Conservation (phyloP, 163 green algal genomes). For the Dunaliella salina region DNA sequence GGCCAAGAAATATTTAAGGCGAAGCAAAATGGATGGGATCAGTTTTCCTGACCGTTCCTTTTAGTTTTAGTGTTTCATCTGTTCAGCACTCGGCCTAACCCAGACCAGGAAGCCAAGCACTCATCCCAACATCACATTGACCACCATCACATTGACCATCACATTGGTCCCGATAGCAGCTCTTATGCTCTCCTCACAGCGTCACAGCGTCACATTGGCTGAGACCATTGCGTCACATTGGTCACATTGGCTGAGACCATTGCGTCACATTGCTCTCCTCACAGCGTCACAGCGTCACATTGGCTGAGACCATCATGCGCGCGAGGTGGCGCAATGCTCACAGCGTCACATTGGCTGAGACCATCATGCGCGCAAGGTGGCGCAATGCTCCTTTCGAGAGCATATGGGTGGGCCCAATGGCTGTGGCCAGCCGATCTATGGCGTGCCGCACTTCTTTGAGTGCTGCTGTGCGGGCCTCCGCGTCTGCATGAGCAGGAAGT, state of each 20-base stretch:
- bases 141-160: no score
- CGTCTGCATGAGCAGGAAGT: conserved; percentile 9
- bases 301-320: conserved; percentile 20
- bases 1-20: no score
- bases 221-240: conserved; percentile 13
- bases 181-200: not conserved
- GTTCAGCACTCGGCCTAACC: no score
- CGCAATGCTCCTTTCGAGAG: conserved; percentile 19
- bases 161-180: not conserved
- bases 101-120: no score
- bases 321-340: conserved; percentile 20
- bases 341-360: conserved; percentile 7
- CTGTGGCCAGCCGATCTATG: conserved; percentile 27
- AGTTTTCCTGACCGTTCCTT: no score
- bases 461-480: conserved; percentile 8
- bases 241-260: conserved; percentile 11
- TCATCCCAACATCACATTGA: no score
- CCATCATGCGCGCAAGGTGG: conserved; percentile 24
- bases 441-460: conserved; percentile 19
- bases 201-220: no score
- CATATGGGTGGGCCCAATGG: conserved; percentile 28
- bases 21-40: no score
- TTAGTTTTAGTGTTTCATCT: no score
- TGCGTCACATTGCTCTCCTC: conserved; percentile 18
- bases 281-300: no score